Percentiles rank a stretch among this genome's conserved stretches.
Evolutionary conservation across 2,329 filamentous ascomycete genomes (phyloP).

Genomic region (Alternaria sp.): DNA sequence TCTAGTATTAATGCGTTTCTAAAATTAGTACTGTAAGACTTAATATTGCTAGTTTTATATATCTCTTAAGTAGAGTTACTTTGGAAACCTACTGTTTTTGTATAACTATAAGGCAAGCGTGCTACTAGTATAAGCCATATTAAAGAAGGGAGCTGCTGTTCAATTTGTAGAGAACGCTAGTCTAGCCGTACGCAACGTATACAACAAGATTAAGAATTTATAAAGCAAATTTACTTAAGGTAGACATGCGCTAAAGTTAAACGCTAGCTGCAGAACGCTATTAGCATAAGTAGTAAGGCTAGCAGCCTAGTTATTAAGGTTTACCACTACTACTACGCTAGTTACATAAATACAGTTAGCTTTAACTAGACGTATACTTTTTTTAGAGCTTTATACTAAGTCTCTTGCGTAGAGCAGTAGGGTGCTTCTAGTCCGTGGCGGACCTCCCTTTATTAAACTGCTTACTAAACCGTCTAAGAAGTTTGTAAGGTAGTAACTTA

Average conservation of each 20-base stretch:
- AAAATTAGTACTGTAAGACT: no score
- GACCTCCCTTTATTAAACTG: not conserved
- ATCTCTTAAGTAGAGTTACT: not conserved
- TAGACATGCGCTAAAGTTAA: constrained; percentile 9
- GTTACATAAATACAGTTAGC: constrained; percentile 3
- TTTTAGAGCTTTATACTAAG: constrained; percentile 4
- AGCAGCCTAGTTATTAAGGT: constrained; percentile 12
- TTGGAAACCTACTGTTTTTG: not conserved
- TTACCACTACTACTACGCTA: constrained; percentile 15
- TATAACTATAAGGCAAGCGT: not conserved
- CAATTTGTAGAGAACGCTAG: constrained; percentile 10
- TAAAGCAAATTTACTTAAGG: constrained; percentile 14
- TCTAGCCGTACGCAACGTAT: constrained; percentile 2
- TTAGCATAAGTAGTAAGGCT: constrained; percentile 10
- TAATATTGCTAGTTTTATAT: no score
- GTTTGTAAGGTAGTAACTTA: constrained; percentile 3
- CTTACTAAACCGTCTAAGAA: constrained; percentile 3
- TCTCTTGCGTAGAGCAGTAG: not conserved
- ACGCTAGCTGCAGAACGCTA: constrained; percentile 5
- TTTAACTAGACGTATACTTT: constrained; percentile 1
- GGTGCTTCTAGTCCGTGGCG: not conserved
- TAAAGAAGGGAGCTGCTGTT: constrained; percentile 8
- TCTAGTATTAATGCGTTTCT: no score
- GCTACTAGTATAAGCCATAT: not conserved
- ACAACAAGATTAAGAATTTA: constrained; percentile 9